Conservation (phyloP, 805 yeast species). For the Hanseniaspora hatyaiensis region DNA sequence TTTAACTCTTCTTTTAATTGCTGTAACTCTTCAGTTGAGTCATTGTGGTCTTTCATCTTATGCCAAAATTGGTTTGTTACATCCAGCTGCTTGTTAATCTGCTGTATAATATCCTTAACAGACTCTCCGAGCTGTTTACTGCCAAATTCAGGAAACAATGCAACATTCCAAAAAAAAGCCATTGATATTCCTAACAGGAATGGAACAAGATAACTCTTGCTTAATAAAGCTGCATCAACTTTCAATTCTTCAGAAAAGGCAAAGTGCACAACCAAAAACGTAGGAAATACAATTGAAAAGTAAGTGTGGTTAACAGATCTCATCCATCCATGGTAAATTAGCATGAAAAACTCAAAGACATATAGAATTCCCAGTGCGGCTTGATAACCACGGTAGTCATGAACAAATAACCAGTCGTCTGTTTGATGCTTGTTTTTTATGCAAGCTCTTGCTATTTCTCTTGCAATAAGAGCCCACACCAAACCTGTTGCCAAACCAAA, state of each 20-base stretch:
- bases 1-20: constrained; percentile 26
- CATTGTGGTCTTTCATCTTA: constrained; percentile 15
- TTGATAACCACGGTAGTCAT: constrained; percentile 28
- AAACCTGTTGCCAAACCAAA: constrained; percentile 36
- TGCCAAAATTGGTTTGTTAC: constrained; percentile 31
- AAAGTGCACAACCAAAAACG: constrained; percentile 42
- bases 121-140: constrained; percentile 38
- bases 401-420: constrained; percentile 27
- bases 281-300: constrained; percentile 37
- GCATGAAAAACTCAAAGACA: constrained; percentile 36
- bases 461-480: constrained; percentile 33
- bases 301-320: constrained; percentile 38
- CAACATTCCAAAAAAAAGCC: constrained; percentile 34
- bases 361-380: constrained; percentile 37
- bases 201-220: constrained; percentile 33
- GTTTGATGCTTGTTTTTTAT: constrained; percentile 23
- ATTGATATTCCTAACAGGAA: constrained; percentile 38
- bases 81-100: constrained; percentile 33
- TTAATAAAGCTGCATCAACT: constrained; percentile 27
- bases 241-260: constrained; percentile 32
- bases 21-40: background rate
- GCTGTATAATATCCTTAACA: constrained; percentile 32
- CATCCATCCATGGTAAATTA: constrained; percentile 40
- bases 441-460: constrained; percentile 34
- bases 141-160: constrained; percentile 43